phyloP scores from a whole-genome alignment of 129 eudicot genomes.

The Erigeron canadensis region DNA sequence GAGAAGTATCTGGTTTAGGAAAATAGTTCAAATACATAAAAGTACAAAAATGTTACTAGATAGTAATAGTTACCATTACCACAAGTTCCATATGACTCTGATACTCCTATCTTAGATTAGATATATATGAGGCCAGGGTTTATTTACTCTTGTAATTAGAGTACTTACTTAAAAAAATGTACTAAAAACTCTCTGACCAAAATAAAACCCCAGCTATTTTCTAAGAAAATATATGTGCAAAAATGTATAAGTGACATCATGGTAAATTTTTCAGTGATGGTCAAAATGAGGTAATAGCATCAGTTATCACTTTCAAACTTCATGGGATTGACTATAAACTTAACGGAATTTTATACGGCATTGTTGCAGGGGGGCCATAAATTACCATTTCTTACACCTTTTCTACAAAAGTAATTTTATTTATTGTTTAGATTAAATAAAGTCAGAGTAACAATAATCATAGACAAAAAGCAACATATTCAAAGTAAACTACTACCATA shows the following conservation, averaged over 20 bases:
- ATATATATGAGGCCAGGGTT: too few relatives aligned
- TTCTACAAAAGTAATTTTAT: not conserved
- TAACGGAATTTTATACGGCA: constrained; percentile 29
- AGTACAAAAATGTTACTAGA: not conserved
- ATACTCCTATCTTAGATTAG: too few relatives aligned
- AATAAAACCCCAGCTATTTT: too few relatives aligned
- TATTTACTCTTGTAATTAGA: too few relatives aligned
- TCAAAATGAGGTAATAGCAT: constrained; percentile 31
- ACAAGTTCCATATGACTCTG: too few relatives aligned
- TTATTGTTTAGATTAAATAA: constrained; percentile 1
- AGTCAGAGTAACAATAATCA: constrained; percentile 12
- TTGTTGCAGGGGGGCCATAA: constrained; percentile 17
- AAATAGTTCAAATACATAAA: not conserved
- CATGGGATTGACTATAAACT: constrained; percentile 24
- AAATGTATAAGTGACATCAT: constrained; percentile 22
- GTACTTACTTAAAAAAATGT: too few relatives aligned
- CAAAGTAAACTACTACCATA: constrained; percentile 30
- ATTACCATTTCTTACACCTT: constrained; percentile 20
- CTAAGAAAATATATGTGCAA: too few relatives aligned
- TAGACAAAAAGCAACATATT: constrained; percentile 3
- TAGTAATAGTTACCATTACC: not conserved
- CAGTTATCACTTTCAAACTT: constrained; percentile 19
- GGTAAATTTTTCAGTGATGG: constrained; percentile 24
- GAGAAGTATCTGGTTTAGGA: too few relatives aligned
- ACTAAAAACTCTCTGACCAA: too few relatives aligned